Percentiles rank a stretch among this genome's conserved stretches.
These are phyloP conservation scores for Annona squamosa DNA, from an alignment of 164 flowering plant species.

Conservation along the genomic window DNA sequence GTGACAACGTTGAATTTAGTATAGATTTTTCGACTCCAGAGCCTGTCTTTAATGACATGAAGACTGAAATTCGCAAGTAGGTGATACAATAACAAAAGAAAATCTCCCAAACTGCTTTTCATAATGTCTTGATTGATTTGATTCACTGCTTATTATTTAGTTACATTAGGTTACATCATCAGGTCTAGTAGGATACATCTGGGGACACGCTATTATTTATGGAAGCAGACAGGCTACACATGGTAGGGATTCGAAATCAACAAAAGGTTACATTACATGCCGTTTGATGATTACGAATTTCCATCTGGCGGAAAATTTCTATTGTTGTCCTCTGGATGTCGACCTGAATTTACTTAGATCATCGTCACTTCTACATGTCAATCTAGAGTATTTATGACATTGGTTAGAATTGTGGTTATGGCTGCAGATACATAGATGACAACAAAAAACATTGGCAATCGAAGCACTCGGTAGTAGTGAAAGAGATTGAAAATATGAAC, in stretches of 20 bases:
- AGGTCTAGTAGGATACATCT: not conserved
- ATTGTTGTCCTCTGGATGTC: not conserved
- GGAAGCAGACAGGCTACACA: too few relatives aligned
- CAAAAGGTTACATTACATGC: too few relatives aligned
- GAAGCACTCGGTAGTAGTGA: slow-evolving; percentile 30
- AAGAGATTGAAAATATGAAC: slow-evolving; percentile 40
- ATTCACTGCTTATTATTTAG: not conserved
- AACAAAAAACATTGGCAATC: slow-evolving; percentile 43
- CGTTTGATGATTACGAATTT: not conserved
- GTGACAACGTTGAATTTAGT: slow-evolving; percentile 20
- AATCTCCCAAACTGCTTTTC: not conserved
- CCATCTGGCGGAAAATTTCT: not conserved
- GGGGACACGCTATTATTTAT: not conserved
- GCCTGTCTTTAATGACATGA: slow-evolving; percentile 25
- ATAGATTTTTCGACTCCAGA: slow-evolving; percentile 21
- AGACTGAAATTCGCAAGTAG: slow-evolving; percentile 32
- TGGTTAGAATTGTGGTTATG: not conserved
- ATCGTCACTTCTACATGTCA: not conserved
- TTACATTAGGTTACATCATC: not conserved
- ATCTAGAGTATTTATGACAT: not conserved
- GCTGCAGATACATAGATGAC: slow-evolving; percentile 40
- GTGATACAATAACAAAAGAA: not conserved
- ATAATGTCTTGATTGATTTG: not conserved
- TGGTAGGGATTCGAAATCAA: too few relatives aligned
- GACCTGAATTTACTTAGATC: not conserved